phyloP scores from a whole-genome alignment of 768 basidiomycete species.

The Psilocybe subaeruginosa region DNA sequence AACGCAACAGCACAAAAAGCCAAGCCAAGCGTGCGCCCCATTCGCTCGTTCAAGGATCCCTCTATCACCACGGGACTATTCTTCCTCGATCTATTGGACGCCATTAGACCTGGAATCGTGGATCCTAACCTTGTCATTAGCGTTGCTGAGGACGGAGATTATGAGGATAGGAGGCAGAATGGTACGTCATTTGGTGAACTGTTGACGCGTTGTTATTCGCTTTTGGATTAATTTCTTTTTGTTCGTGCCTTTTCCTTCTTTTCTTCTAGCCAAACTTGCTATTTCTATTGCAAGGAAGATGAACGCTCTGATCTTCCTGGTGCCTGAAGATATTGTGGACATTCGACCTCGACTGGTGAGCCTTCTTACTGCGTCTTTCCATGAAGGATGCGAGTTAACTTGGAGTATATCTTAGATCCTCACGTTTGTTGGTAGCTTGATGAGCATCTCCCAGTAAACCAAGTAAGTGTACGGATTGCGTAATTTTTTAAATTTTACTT shows the following conservation, averaged over 20 bases:
- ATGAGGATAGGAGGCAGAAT: slow-evolving; percentile 91
- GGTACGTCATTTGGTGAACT: slow-evolving; percentile 52
- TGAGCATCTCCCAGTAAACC: slow-evolving; percentile 61
- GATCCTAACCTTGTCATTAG: slow-evolving; percentile 80
- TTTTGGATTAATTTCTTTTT: background rate
- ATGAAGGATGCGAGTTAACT: background rate
- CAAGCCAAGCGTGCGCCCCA: slow-evolving; percentile 59
- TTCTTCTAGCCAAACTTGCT: slow-evolving; percentile 81
- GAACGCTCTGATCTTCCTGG: slow-evolving; percentile 94
- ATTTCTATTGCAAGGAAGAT: slow-evolving; percentile 99
- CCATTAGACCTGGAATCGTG: slow-evolving; percentile 91
- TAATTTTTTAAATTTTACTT: background rate
- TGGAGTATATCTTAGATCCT: slow-evolving; percentile 60
- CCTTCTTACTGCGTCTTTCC: slow-evolving; percentile 15
- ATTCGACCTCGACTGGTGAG: slow-evolving; percentile 86
- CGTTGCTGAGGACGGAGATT: slow-evolving; percentile 63
- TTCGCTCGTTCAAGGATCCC: slow-evolving; percentile 95
- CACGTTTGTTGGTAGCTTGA: slow-evolving; percentile 94
- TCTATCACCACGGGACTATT: slow-evolving; percentile 86
- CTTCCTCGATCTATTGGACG: slow-evolving; percentile 92
- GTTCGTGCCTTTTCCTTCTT: background rate
- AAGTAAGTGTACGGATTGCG: too few relatives aligned
- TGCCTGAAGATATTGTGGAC: slow-evolving; percentile 97
- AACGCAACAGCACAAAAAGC: slow-evolving; percentile 83
- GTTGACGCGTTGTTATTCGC: too few relatives aligned